Evolutionary conservation across 148 eudicot genomes (phyloP).

Genomic region (Euryodendron excelsum): DNA sequence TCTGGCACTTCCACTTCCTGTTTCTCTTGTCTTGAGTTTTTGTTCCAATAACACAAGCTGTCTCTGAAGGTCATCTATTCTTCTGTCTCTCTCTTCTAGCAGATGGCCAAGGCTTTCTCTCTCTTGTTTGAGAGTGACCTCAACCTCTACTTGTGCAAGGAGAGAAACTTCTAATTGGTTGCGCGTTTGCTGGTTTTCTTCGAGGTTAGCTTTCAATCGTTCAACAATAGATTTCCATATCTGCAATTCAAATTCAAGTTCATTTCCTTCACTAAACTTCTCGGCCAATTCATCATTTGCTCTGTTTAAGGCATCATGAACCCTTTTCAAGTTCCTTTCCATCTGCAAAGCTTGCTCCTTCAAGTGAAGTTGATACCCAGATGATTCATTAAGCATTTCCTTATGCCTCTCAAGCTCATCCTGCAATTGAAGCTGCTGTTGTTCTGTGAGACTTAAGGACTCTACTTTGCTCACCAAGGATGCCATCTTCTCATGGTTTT

Average conservation of each 20-base stretch:
- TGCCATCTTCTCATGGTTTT: conserved; percentile 37
- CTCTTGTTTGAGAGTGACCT: conserved; percentile 55
- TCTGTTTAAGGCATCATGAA: conserved; percentile 36
- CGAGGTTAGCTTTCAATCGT: conserved; percentile 43
- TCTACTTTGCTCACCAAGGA: conserved; percentile 15
- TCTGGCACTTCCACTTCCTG: not conserved
- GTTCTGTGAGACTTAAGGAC: conserved; percentile 22
- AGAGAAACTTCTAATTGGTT: conserved; percentile 70
- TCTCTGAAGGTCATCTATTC: conserved; percentile 41
- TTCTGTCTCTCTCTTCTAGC: conserved; percentile 39
- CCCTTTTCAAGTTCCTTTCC: conserved; percentile 42
- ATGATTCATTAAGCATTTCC: conserved; percentile 43
- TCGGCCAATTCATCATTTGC: conserved; percentile 61
- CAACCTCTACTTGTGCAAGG: conserved; percentile 65
- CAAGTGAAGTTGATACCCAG: conserved; percentile 7
- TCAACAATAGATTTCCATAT: conserved; percentile 63
- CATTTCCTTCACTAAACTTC: conserved; percentile 47
- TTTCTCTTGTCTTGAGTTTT: conserved; percentile 24
- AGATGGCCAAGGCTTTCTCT: conserved; percentile 30
- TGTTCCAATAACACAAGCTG: conserved; percentile 35
- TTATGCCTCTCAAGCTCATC: conserved; percentile 40
- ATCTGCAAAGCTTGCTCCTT: conserved; percentile 31
- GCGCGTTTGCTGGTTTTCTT: conserved; percentile 47
- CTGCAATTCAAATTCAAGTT: conserved; percentile 69
- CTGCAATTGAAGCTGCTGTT: conserved; percentile 30